Evolutionary conservation across 305 asterid species (phyloP).

Genomic region (Ajuga reptans): DNA sequence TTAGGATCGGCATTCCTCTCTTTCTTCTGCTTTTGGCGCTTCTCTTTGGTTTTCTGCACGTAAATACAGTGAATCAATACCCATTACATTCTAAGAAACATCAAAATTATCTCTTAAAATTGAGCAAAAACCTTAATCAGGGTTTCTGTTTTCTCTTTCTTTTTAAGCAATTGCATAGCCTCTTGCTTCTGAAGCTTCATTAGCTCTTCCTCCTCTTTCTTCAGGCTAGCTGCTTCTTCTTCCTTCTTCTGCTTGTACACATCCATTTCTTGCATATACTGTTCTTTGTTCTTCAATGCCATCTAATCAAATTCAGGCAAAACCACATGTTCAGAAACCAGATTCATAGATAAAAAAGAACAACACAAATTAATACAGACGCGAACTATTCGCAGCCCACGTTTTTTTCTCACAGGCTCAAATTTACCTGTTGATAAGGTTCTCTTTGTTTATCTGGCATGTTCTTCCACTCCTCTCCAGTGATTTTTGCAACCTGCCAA

Average conservation of each 20-base stretch:
- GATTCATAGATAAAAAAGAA: background rate
- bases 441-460: slow-evolving; percentile 53
- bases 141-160: slow-evolving; percentile 74
- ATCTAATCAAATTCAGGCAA: slow-evolving; percentile 28
- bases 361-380: no score
- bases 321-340: background rate
- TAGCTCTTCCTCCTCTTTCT: slow-evolving; percentile 62
- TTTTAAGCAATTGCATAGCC: slow-evolving; percentile 83
- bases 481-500: slow-evolving; percentile 50
- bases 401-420: no score
- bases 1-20: slow-evolving; percentile 59
- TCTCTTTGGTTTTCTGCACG: slow-evolving; percentile 64
- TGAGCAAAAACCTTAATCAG: slow-evolving; percentile 47
- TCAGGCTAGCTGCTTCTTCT: slow-evolving; percentile 47
- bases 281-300: slow-evolving; percentile 60
- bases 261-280: slow-evolving; percentile 62
- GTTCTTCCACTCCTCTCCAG: slow-evolving; percentile 91
- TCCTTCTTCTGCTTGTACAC: slow-evolving; percentile 65
- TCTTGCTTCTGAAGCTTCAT: slow-evolving; percentile 73
- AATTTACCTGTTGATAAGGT: slow-evolving; percentile 53
- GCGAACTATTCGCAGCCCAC: no score
- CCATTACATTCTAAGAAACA: background rate
- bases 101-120: background rate
- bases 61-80: background rate
- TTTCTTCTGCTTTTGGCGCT: slow-evolving; percentile 41